Percentiles rank a stretch among this genome's conserved stretches.
These are phyloP conservation scores for Talaromyces ruber DNA, from an alignment of 495 filamentous ascomycete genomes.

Conservation along the genomic window DNA sequence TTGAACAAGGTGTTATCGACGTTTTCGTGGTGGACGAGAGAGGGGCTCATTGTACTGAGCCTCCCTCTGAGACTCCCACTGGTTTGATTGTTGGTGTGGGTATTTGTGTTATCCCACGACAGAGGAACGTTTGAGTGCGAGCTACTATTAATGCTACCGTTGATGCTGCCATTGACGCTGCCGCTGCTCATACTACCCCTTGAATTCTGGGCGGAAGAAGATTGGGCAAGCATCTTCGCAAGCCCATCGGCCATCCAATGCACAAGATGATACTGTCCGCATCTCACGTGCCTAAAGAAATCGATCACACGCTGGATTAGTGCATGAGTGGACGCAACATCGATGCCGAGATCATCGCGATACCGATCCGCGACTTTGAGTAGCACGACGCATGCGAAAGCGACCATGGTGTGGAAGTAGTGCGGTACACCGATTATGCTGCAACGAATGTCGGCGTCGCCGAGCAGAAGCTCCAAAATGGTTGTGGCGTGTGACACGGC, in stretches of 20 bases:
- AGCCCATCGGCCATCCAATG: conserved; percentile 17
- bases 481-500: conserved; percentile 30
- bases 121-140: not conserved
- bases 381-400: conserved; percentile 36
- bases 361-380: conserved; percentile 27
- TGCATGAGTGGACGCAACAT: conserved; percentile 9
- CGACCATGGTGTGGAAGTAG: conserved; percentile 41
- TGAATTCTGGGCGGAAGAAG: not conserved
- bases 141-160: not conserved
- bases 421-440: conserved; percentile 34
- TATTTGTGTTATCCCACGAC: not conserved
- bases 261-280: conserved; percentile 16
- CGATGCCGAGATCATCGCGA: conserved; percentile 11
- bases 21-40: not conserved
- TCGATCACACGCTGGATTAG: conserved; percentile 11
- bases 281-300: conserved; percentile 12
- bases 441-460: conserved; percentile 25
- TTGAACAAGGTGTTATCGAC: conserved; percentile 2
- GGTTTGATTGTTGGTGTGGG: not conserved
- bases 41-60: not conserved
- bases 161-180: not conserved
- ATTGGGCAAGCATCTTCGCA: conserved; percentile 10
- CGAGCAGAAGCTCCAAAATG: conserved; percentile 32
- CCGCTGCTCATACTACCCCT: not conserved
- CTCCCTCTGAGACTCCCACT: not conserved